Evolutionary conservation across 139 green algal genomes (phyloP).

Genomic region (Pseudopediastrum boryanum): DNA sequence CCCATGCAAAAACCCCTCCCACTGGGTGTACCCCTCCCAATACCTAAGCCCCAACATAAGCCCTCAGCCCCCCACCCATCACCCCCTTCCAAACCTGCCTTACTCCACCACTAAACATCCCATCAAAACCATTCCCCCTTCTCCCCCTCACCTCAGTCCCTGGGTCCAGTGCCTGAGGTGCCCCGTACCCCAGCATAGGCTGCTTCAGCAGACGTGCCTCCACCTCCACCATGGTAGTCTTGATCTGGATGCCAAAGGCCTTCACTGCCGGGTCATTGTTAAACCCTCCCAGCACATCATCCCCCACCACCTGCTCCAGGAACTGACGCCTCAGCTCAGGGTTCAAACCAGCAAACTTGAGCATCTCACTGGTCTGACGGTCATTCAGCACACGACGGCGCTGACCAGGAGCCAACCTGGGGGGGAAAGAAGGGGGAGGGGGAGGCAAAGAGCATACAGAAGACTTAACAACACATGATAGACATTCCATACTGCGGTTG

Average conservation of each 20-base stretch:
- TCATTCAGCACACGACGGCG: constrained; percentile 40
- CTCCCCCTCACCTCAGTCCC: constrained; percentile 31
- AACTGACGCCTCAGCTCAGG: neutral
- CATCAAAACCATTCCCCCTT: neutral
- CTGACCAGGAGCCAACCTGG: constrained; percentile 26
- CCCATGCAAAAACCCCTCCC: no score
- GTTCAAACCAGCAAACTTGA: constrained; percentile 34
- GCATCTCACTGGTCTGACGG: constrained; percentile 33
- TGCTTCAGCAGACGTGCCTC: constrained; percentile 56
- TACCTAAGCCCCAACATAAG: no score
- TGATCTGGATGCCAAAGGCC: constrained; percentile 34
- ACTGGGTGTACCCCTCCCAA: no score
- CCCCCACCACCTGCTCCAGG: constrained; percentile 16
- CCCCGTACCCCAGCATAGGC: constrained; percentile 57
- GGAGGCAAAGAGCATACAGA: neutral
- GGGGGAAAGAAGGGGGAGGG: neutral
- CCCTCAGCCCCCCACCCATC: no score
- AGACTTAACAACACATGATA: neutral
- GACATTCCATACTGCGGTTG: neutral
- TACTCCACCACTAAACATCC: no score
- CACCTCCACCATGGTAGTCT: constrained; percentile 14
- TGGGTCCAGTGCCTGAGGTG: constrained; percentile 36
- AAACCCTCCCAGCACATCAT: constrained; percentile 15
- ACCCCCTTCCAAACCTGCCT: no score
- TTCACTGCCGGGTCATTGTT: constrained; percentile 27